A percentile compares a stretch with the other conserved stretches of the same genome.
Conservation (phyloP, 2,329 filamentous ascomycete species). For the Colletotrichum nymphaeae region DNA sequence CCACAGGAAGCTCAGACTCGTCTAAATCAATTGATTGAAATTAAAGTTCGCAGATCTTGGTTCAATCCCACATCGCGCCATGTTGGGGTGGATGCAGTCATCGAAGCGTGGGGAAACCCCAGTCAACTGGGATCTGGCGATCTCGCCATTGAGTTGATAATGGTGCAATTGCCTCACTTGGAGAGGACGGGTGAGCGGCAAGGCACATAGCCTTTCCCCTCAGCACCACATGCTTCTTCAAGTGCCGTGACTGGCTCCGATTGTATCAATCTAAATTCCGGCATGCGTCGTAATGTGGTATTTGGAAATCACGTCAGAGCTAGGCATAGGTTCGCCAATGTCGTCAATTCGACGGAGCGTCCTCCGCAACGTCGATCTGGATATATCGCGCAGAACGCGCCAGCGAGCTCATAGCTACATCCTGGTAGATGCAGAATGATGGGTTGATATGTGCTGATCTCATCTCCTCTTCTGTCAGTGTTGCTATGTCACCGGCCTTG, state of each 20-base stretch:
- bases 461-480: background rate
- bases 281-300: constrained; percentile 10
- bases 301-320: constrained; percentile 11
- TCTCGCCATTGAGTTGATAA: constrained; percentile 16
- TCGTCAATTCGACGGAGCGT: background rate
- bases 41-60: constrained; percentile 21
- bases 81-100: constrained; percentile 8
- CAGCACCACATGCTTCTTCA: background rate
- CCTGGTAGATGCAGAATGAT: background rate
- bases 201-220: background rate
- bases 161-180: constrained; percentile 17
- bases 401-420: background rate
- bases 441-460: background rate
- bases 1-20: background rate
- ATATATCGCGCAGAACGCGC: background rate
- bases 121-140: background rate
- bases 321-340: background rate
- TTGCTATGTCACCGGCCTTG: background rate
- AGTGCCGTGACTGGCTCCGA: background rate
- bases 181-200: background rate
- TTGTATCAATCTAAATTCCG: background rate
- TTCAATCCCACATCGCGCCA: constrained; percentile 17
- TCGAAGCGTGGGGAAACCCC: background rate
- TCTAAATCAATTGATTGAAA: background rate
- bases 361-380: background rate